A percentile compares a stretch with the other conserved stretches of the same genome.
Conservation (phyloP, 176 grass and related monocot genomes). For the Coix lacrymajobi region DNA sequence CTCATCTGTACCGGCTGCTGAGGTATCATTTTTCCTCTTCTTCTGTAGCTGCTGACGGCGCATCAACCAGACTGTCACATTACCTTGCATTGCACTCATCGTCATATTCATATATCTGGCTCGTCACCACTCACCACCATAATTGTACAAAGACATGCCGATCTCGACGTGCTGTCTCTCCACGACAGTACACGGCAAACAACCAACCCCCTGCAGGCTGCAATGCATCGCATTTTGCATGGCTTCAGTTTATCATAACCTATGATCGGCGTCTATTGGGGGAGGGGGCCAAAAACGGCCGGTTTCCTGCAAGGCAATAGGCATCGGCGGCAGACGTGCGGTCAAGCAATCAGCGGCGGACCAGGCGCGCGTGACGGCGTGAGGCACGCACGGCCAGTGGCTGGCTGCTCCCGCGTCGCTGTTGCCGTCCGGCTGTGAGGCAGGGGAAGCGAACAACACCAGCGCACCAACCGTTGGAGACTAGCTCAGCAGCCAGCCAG, state of each 20-base stretch:
- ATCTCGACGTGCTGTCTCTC: slow-evolving; percentile 41
- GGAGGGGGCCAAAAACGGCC: not conserved
- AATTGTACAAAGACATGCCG: slow-evolving; percentile 4
- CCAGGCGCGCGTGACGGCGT: too few relatives aligned
- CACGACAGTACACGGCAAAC: slow-evolving; percentile 6
- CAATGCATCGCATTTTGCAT: not conserved
- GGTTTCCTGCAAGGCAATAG: not conserved
- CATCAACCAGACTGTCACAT: not conserved
- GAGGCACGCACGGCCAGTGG: too few relatives aligned
- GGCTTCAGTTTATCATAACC: not conserved
- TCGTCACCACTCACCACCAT: not conserved
- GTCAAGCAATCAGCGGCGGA: not conserved
- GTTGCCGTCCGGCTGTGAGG: slow-evolving; percentile 17
- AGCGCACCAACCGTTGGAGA: slow-evolving; percentile 28
- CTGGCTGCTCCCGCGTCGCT: slow-evolving; percentile 26
- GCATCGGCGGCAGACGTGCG: not conserved
- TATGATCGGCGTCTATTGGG: not conserved
- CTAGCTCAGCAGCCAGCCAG: not conserved
- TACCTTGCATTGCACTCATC: slow-evolving; percentile 43
- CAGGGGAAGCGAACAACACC: slow-evolving; percentile 4
- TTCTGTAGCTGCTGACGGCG: not conserved
- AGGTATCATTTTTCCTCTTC: not conserved
- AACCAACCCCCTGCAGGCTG: not conserved
- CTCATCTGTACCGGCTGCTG: not conserved
- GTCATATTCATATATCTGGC: too few relatives aligned